These are phyloP conservation scores for Phylloporus sp. DNA, from an alignment of 768 basidiomycete genomes.

Conservation along the genomic window DNA sequence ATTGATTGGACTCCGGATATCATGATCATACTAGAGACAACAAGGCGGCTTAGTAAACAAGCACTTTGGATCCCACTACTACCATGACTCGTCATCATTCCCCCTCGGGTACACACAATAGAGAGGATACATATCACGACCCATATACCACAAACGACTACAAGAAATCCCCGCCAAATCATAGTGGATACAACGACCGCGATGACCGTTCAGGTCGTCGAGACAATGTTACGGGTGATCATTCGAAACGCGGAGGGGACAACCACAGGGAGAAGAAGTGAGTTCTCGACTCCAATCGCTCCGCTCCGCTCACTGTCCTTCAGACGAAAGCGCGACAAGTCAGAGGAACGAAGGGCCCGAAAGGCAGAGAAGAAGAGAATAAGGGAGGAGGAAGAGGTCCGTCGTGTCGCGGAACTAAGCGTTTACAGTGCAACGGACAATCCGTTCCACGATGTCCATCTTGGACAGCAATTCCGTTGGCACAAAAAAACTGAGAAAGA, in stretches of 20 bases:
- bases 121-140: slow-evolving; percentile 29
- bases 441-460: slow-evolving; percentile 96
- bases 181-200: slow-evolving; percentile 28
- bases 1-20: slow-evolving; percentile 15
- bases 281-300: slow-evolving; percentile 11
- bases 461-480: slow-evolving; percentile 96
- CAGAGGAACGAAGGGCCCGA: slow-evolving; percentile 77
- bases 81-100: slow-evolving; percentile 45
- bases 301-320: slow-evolving; percentile 7
- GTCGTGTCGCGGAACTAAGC: slow-evolving; percentile 89
- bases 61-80: no score
- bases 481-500: slow-evolving; percentile 99
- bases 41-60: no score
- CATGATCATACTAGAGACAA: no score
- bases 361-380: slow-evolving; percentile 85
- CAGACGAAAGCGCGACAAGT: slow-evolving; percentile 82
- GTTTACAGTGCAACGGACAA: slow-evolving; percentile 97
- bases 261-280: slow-evolving; percentile 47
- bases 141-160: slow-evolving; percentile 32
- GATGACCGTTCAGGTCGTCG: slow-evolving; percentile 27
- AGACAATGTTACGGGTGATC: slow-evolving; percentile 18
- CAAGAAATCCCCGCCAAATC: slow-evolving; percentile 29
- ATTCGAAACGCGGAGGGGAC: slow-evolving; percentile 24
- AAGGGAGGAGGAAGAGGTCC: slow-evolving; percentile 83
- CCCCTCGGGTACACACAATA: slow-evolving; percentile 38